Evolutionary conservation across 1,284 basidiomycete species (phyloP).

Genomic region (Naganishia cerealis): DNA sequence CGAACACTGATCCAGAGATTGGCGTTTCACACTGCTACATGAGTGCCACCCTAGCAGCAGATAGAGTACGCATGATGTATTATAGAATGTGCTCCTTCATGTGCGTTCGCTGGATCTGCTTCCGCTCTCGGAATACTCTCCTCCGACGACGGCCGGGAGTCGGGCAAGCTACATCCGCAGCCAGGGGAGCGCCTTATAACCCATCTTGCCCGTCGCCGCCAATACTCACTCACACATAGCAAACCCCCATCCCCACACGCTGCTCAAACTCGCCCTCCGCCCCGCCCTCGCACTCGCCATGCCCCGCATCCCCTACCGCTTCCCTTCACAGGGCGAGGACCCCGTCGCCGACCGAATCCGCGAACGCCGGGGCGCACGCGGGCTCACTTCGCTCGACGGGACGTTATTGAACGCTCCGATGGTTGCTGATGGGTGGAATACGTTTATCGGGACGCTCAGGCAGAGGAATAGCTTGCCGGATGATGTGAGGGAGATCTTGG

Average conservation of each 20-base stretch:
- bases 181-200: no score
- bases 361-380: conserved; percentile 51
- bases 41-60: no score
- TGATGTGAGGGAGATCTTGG: conserved; percentile 55
- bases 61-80: no score
- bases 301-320: conserved; percentile 35
- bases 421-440: conserved; percentile 53
- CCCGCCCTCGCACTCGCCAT: conserved; percentile 17
- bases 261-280: conserved; percentile 19
- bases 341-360: conserved; percentile 54
- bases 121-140: not conserved
- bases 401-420: conserved; percentile 51
- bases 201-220: not conserved
- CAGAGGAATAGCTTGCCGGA: conserved; percentile 52
- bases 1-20: no score
- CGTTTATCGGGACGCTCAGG: conserved; percentile 52
- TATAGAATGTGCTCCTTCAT: no score
- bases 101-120: no score
- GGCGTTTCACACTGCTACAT: no score
- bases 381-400: conserved; percentile 54
- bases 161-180: conserved; percentile 5
- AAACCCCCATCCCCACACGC: not conserved
- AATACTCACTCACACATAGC: not conserved
- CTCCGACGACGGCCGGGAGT: conserved; percentile 4
- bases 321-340: conserved; percentile 47